Conservation (phyloP, 495 filamentous ascomycete species). For the Hypoxylon fuscum region DNA sequence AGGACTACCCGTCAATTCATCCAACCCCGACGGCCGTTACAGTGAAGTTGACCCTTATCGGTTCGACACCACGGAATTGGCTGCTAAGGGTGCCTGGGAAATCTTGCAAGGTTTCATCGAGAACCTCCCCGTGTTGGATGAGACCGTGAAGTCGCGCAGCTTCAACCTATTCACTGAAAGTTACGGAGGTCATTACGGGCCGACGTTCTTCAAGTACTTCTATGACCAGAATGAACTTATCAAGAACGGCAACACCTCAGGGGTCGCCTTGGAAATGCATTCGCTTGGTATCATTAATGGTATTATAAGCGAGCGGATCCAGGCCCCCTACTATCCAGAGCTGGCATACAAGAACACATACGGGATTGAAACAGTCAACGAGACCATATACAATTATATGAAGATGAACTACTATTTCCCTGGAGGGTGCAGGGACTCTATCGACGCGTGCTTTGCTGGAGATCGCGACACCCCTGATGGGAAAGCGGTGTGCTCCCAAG, state of each 20-base stretch:
- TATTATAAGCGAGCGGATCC: constrained; percentile 72
- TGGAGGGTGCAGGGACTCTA: constrained; percentile 55
- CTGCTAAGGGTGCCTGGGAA: constrained; percentile 55
- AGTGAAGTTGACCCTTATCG: constrained; percentile 40
- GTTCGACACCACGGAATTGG: constrained; percentile 57
- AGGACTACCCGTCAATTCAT: constrained; percentile 31
- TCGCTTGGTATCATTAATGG: constrained; percentile 71
- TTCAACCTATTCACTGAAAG: constrained; percentile 67
- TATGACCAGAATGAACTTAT: constrained; percentile 64
- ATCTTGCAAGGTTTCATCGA: constrained; percentile 56
- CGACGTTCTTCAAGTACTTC: constrained; percentile 65
- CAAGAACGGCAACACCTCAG: constrained; percentile 50
- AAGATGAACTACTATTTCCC: constrained; percentile 56
- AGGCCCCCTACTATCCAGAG: constrained; percentile 70
- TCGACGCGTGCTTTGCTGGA: constrained; percentile 49
- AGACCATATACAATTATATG: constrained; percentile 51
- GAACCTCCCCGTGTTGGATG: constrained; percentile 48
- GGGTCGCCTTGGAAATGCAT: constrained; percentile 62
- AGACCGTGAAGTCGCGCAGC: constrained; percentile 49
- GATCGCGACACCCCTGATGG: constrained; percentile 51
- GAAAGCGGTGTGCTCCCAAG: constrained; percentile 49
- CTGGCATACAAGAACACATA: constrained; percentile 81
- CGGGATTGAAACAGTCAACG: constrained; percentile 66
- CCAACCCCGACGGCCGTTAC: constrained; percentile 43
- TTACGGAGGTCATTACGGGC: constrained; percentile 65